Base-by-base conservation (phyloP, 2,329 filamentous ascomycete species). In the Sarocladiaceae sp. region DNA sequence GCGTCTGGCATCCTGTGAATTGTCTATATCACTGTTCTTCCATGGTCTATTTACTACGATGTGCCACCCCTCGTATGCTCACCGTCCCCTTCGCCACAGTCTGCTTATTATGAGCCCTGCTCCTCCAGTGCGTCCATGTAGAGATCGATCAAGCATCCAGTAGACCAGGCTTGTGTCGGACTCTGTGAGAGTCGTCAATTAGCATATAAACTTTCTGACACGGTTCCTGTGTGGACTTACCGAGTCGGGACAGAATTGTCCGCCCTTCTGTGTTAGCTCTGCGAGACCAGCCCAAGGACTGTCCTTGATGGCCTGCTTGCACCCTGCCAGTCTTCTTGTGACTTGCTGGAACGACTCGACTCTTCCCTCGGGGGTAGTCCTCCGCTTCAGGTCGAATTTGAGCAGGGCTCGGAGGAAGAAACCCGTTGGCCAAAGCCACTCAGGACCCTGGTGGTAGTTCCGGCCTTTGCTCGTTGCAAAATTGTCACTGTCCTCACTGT, bases 381-480 rank as follows among this genome's bases (percentile, higher is more conserved):
- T 76, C 23, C 89, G 74, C 69, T 77, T 74, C 41, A 97, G 69
- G 60, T 96, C 89, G 57, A 97, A 97, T 62, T 89, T 86, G 50
- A 98, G 75, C 51, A 98, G 70, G 1, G 93, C 93, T 40, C 94
- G 82, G 18, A 96, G 73, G 73, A 95, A 98, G 71, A 89, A 98
- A 4, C 93, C 93, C 1, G 88, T 91, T 1, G 91, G 94, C 93
- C 93, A 98, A 19, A 96, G 69, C 93, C 93, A 98, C 63, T 98
- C 93, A 0, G 93, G 94, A 4, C 93, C 93, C 63, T 97, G 91
- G 64, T 98, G 93, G 67, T 98, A 98, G 66, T 97, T 98, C 46
- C 93, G 78, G 41, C 93, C 93, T 66, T 97, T 97, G 54, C 85
- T 82, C 0, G 91, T 97, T 10, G 87, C 79, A 58, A 96, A 97